Conservation (phyloP, 306 rosid species). For the Cucumis sativus region DNA sequence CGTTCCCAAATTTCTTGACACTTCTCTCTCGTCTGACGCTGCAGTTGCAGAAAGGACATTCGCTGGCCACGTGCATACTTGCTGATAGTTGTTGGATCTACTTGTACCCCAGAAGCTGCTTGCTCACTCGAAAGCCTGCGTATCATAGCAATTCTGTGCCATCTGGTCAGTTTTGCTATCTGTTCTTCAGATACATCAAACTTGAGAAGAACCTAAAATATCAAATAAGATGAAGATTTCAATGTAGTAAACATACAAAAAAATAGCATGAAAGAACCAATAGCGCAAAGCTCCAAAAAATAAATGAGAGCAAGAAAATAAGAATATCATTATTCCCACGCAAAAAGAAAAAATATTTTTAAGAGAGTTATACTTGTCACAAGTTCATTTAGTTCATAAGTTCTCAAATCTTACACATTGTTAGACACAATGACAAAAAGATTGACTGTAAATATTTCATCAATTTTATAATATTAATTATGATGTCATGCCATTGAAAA, state of each 20-base stretch:
- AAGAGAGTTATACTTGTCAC: background rate
- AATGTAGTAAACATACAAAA: background rate
- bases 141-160: constrained; percentile 99
- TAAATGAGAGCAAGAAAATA: background rate
- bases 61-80: constrained; percentile 99
- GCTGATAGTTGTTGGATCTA: constrained; percentile 86
- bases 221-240: constrained; percentile 10
- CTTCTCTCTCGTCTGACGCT: constrained; percentile 96
- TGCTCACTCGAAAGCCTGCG: constrained; percentile 98
- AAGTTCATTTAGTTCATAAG: background rate
- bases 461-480: no score
- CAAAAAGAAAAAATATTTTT: background rate
- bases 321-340: background rate
- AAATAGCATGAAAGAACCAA: background rate
- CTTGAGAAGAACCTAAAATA: constrained; percentile 77
- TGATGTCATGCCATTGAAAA: no score
- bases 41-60: constrained; percentile 95
- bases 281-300: background rate
- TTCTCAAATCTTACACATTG: background rate
- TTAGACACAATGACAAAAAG: no score
- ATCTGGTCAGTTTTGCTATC: constrained; percentile 79
- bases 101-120: constrained; percentile 92
- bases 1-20: constrained; percentile 99
- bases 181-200: constrained; percentile 85
- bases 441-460: no score